Evolutionary conservation across 768 basidiomycete species (phyloP).

Genomic region (Trametes cubensis): DNA sequence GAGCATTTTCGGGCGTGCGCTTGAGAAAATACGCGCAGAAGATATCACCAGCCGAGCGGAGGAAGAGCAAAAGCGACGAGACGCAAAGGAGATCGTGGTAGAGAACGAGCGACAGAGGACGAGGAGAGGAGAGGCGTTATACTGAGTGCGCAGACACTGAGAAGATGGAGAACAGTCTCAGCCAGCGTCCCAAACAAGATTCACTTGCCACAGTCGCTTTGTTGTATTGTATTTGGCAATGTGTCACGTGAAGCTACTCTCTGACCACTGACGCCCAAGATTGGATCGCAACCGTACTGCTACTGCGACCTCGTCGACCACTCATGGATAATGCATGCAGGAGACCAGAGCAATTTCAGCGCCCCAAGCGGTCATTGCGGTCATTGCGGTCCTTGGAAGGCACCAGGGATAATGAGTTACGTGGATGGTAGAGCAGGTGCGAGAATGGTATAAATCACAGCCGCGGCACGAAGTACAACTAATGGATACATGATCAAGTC

Average conservation of each 20-base stretch:
- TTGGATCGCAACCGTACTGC: neutral
- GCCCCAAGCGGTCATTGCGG: too few relatives aligned
- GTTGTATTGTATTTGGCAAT: conserved; percentile 15
- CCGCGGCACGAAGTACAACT: neutral
- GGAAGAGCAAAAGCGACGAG: neutral
- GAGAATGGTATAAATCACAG: neutral
- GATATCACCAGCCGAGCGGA: neutral
- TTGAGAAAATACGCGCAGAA: neutral
- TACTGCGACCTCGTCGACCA: too few relatives aligned
- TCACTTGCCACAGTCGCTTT: conserved; percentile 16
- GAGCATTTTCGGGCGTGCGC: conserved; percentile 51
- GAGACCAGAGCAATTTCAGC: too few relatives aligned
- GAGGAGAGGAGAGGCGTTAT: neutral
- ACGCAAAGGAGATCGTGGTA: conserved; percentile 9
- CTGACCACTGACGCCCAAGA: neutral
- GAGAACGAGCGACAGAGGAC: neutral
- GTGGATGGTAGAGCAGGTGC: neutral
- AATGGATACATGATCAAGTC: neutral
- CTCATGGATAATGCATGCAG: too few relatives aligned
- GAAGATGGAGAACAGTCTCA: conserved; percentile 32
- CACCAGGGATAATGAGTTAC: too few relatives aligned
- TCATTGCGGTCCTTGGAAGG: too few relatives aligned
- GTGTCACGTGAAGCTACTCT: conserved; percentile 7
- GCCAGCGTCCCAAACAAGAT: conserved; percentile 16
- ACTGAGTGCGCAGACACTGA: conserved; percentile 21